These are phyloP conservation scores for Microdochium paspali DNA, from an alignment of 2,329 filamentous ascomycete species.

Conservation along the genomic window DNA sequence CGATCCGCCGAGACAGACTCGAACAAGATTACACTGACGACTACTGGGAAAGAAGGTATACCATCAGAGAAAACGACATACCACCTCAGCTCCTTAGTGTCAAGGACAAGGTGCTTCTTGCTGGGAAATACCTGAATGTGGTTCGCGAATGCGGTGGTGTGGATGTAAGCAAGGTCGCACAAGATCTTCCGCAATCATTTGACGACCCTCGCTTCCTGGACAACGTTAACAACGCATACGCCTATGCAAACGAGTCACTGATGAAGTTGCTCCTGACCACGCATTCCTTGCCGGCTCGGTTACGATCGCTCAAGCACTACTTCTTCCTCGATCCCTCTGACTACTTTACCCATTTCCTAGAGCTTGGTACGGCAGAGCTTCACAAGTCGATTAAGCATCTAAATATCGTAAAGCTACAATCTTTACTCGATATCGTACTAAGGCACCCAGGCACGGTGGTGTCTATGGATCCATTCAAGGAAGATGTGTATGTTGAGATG, in stretches of 20 bases:
- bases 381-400: conserved; percentile 82
- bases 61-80: conserved; percentile 81
- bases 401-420: conserved; percentile 90
- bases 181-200: conserved; percentile 84
- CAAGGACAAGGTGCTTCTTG: conserved; percentile 88
- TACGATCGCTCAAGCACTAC: conserved; percentile 93
- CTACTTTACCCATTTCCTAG: conserved; percentile 96
- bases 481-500: conserved; percentile 96
- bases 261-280: conserved; percentile 87
- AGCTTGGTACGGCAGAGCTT: conserved; percentile 80
- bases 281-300: conserved; percentile 76
- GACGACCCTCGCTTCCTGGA: conserved; percentile 88
- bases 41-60: conserved; percentile 98
- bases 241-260: conserved; percentile 88
- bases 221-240: conserved; percentile 92
- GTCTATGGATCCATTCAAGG: conserved; percentile 91
- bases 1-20: conserved; percentile 80
- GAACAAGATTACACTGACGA: conserved; percentile 98
- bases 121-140: conserved; percentile 96
- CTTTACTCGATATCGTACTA: conserved; percentile 86
- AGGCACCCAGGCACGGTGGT: conserved; percentile 95
- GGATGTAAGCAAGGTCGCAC: conserved; percentile 79
- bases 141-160: conserved; percentile 95
- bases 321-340: conserved; percentile 98
- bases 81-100: conserved; percentile 86